phyloP scores from a whole-genome alignment of 768 basidiomycete species.

The Pulveroboletus frians region DNA sequence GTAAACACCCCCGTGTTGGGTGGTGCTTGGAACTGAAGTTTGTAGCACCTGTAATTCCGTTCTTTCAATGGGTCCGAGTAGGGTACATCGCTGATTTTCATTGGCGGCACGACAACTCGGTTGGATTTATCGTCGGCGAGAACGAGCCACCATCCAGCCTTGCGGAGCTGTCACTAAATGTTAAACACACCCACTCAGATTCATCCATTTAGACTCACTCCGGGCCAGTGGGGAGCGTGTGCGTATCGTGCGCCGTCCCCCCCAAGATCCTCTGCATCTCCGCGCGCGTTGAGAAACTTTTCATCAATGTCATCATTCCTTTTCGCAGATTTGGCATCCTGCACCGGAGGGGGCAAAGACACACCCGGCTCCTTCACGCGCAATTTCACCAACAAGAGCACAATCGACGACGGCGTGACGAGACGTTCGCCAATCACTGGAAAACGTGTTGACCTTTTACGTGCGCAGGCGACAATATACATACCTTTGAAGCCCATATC shows the following conservation, averaged over 20 bases:
- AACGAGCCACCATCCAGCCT: conserved; percentile 89
- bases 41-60: conserved; percentile 74
- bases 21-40: conserved; percentile 93
- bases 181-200: not conserved
- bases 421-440: conserved; percentile 86
- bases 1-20: conserved; percentile 77
- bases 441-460: conserved; percentile 5
- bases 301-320: conserved; percentile 60
- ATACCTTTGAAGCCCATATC: conserved; percentile 83
- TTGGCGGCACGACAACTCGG: conserved; percentile 81
- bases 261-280: conserved; percentile 59
- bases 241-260: conserved; percentile 50
- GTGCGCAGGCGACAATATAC: conserved; percentile 6
- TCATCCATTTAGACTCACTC: conserved; percentile 42
- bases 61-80: conserved; percentile 43
- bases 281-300: conserved; percentile 59
- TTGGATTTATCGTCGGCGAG: conserved; percentile 84
- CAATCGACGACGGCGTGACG: conserved; percentile 84
- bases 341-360: conserved; percentile 27
- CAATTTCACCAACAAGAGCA: conserved; percentile 80
- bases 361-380: conserved; percentile 57
- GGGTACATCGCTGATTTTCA: conserved; percentile 78
- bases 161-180: conserved; percentile 56
- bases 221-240: conserved; percentile 94
- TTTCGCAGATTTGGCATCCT: conserved; percentile 40